Evolutionary conservation across 1,139 yeast genomes (phyloP), one percentile per base, ranked within the genome.

Genomic region (Suhomyces guaymorum): DNA sequence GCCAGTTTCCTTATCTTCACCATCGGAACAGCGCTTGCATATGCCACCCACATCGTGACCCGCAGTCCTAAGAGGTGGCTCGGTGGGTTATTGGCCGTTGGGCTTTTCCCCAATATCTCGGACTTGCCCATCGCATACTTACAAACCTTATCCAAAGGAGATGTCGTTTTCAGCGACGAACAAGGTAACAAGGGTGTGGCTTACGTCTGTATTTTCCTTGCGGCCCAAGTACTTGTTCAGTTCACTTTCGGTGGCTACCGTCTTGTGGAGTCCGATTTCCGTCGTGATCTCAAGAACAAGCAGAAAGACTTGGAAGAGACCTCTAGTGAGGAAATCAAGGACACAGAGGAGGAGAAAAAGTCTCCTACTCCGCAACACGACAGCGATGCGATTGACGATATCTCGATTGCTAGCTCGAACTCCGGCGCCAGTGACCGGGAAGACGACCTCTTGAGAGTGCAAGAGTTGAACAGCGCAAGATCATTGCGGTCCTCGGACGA

Each of bases 101-200:
- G 90, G 4, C 66, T 85, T 28, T 78, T 87, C 55, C 70, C 77
- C 16, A 82, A 82, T 51, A 81, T 85, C 31, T 79, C 92, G 7
- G 96, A 89, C 61, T 67, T 89, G 41, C 96, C 96, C 1, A 85
- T 89, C 49, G 96, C 96, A 0, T 88, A 88, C 49, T 70, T 89
- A 26, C 95, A 87, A 50, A 83, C 95, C 1, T 64, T 89, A 55
- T 80, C 85, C 22, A 67, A 75, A n/a, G 81, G 89, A 0, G 68
- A 78, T 0, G 67, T 76, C 2, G 56, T 70, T 5, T 82, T 90
- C 48, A 60, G 78, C 0, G 42, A 63, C 1, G 73, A 57, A 2
- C 78, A 86, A 44, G 87, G 88, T 20, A 75, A 78, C 39, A 75
- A 76, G 48, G 97, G 97, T 10, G 86, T 85, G 20, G 95, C 97